Base-by-base conservation (phyloP, 495 filamentous ascomycete species). In the Xylaria cubensis region DNA sequence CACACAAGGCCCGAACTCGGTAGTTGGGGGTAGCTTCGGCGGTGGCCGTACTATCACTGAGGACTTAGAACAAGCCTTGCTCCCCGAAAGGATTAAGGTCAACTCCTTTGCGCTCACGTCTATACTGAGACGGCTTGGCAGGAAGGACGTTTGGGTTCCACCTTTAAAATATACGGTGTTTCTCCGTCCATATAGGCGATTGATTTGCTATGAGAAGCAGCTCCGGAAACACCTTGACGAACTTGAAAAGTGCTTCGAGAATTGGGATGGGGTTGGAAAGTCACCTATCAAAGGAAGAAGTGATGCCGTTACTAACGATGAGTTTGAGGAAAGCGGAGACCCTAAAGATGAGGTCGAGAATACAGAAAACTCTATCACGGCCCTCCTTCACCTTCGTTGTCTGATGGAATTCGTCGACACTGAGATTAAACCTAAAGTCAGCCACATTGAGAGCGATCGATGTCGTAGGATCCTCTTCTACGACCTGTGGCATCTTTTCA, bases 401-500 rank as follows among this genome's bases (percentile, higher is more conserved):
- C 50, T 53, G 21, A 53, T 53, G 50, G 13, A 12, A 9, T 53
- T 53, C 12, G 12, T 53, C n/a, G n/a, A 53, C 50, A 8, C 21
- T n/a, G 50, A 24, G 21, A 26, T 53, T 7, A 53, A 53, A 24
- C 50, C 50, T 1, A 53, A 53, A 9, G 6, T 24, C 7, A 53
- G 21, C 21, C 9, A 53, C 9, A 24, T 64, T 13, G 21, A 53
- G 29, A 64, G 62, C 62, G n/a, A 46, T 10, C 13, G 4, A 1
- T 78, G 64, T 64, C 72, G 71, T 34, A 80, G 50, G 63, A 71
- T 84, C n/a, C 59, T 73, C n/a, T 85, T 82, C 67, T 46, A 74
- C 2, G 82, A 85, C 55, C 32, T 85, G 1, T 85, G 83, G 83
- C 74, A 82, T 65, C 67, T 85, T 2, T 85, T 84, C 73, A 67